Evolutionary conservation across 352 stramenopile species (phyloP).

Genomic region (Blastocystis sp.): DNA sequence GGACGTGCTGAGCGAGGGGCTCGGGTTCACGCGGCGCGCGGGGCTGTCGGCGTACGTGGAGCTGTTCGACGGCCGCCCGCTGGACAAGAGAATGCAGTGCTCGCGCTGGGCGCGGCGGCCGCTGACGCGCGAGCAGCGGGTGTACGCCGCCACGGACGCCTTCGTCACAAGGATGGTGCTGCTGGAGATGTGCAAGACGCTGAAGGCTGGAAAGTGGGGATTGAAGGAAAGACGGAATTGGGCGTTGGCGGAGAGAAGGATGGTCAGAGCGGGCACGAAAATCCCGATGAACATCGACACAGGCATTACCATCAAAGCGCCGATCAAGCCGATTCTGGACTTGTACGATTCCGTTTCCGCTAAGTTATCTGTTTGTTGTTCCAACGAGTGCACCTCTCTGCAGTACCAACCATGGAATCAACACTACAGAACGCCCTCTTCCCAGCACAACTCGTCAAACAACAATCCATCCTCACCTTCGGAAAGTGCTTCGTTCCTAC

Average conservation of each 20-base stretch:
- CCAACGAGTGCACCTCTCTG: too few relatives aligned
- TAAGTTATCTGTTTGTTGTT: too few relatives aligned
- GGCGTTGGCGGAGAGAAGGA: background rate
- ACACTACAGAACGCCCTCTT: background rate
- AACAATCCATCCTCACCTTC: slow-evolving; percentile 29
- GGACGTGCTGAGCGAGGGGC: background rate
- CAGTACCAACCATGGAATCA: too few relatives aligned
- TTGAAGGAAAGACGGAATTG: background rate
- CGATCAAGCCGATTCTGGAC: too few relatives aligned
- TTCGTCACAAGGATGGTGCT: background rate
- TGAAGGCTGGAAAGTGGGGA: background rate
- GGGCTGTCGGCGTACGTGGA: background rate
- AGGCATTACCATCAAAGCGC: too few relatives aligned
- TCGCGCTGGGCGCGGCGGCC: background rate
- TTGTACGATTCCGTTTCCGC: too few relatives aligned
- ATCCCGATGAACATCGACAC: too few relatives aligned
- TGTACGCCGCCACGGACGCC: background rate
- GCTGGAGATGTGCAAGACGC: background rate
- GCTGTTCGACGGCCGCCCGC: background rate
- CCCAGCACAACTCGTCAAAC: background rate
- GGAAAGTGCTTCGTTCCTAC: slow-evolving; percentile 43
- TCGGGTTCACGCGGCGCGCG: background rate
- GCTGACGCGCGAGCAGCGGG: background rate
- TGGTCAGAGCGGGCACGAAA: too few relatives aligned
- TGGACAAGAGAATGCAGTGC: background rate